Evolutionary conservation across 169 alveolate genomes (phyloP).

Genomic region (Cryptosporidium bovis): DNA sequence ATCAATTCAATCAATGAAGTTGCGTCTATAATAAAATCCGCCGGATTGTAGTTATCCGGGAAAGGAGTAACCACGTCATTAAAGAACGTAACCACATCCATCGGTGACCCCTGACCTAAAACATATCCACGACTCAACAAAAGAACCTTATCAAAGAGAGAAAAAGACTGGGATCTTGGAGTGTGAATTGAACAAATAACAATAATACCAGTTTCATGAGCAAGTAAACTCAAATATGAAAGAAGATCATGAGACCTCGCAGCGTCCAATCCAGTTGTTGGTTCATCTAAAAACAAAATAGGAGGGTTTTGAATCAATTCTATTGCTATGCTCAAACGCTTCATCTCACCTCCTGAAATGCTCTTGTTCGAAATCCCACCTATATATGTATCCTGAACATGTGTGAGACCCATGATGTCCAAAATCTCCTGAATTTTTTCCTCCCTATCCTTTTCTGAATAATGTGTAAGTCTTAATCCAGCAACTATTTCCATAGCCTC

Average conservation of each 20-base stretch:
- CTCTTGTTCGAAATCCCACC: constrained; percentile 78
- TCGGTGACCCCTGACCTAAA: constrained; percentile 82
- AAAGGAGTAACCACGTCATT: constrained; percentile 76
- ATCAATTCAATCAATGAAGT: constrained; percentile 53
- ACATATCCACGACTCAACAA: constrained; percentile 83
- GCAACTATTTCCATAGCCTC: constrained; percentile 80
- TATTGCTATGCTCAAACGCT: constrained; percentile 86
- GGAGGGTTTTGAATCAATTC: constrained; percentile 87
- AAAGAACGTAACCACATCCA: constrained; percentile 76
- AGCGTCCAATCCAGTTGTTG: constrained; percentile 90
- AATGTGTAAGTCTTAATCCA: constrained; percentile 77
- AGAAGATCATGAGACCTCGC: constrained; percentile 81
- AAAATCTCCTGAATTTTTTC: constrained; percentile 77
- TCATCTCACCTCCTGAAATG: constrained; percentile 86
- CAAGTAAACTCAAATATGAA: constrained; percentile 74
- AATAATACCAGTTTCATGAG: constrained; percentile 76
- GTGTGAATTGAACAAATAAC: constrained; percentile 82
- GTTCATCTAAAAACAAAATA: constrained; percentile 87
- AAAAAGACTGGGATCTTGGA: constrained; percentile 81
- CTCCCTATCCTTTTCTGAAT: constrained; percentile 74
- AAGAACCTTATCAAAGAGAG: constrained; percentile 81
- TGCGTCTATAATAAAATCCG: constrained; percentile 78
- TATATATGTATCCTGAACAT: constrained; percentile 78
- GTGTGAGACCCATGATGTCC: constrained; percentile 78
- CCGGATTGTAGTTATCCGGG: constrained; percentile 80